phyloP scores from a whole-genome alignment of 2,329 filamentous ascomycete genomes.

The Sclerotinia subarctica region DNA sequence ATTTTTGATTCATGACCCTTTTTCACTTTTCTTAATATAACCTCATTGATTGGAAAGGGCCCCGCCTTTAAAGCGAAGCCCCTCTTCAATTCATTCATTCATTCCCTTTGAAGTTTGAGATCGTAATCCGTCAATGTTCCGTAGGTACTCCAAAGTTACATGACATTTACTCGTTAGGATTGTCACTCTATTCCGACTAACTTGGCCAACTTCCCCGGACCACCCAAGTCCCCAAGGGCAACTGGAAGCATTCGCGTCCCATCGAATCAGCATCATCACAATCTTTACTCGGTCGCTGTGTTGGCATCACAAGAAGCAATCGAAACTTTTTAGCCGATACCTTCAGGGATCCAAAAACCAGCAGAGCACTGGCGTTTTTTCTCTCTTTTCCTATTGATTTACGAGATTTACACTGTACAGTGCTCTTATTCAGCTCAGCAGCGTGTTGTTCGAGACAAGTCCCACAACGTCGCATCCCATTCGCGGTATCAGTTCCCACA shows the following conservation, averaged over 20 bases:
- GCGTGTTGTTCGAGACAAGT: constrained; percentile 19
- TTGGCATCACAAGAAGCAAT: constrained; percentile 31
- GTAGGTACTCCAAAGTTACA: neutral
- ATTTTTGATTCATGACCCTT: neutral
- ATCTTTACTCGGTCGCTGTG: constrained; percentile 23
- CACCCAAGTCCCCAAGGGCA: neutral
- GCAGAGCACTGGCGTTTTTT: neutral
- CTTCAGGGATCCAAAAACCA: constrained; percentile 14
- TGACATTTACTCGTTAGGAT: neutral
- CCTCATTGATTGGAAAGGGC: constrained; percentile 8
- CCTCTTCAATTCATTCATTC: neutral
- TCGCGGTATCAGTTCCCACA: constrained; percentile 5
- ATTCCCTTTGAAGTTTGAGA: too few relatives aligned
- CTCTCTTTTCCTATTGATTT: neutral
- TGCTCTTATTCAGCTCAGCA: constrained; percentile 6
- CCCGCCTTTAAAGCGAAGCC: constrained; percentile 4
- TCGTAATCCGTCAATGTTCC: too few relatives aligned
- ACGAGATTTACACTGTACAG: neutral
- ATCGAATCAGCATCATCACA: constrained; percentile 15
- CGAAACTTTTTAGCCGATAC: constrained; percentile 21
- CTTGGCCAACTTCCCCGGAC: neutral
- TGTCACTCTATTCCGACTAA: neutral
- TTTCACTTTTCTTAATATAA: constrained; percentile 2
- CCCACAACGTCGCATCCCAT: constrained; percentile 16
- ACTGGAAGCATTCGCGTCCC: neutral